phyloP scores from a whole-genome alignment of 176 grass and related monocot species.

The Triticum urartu region DNA sequence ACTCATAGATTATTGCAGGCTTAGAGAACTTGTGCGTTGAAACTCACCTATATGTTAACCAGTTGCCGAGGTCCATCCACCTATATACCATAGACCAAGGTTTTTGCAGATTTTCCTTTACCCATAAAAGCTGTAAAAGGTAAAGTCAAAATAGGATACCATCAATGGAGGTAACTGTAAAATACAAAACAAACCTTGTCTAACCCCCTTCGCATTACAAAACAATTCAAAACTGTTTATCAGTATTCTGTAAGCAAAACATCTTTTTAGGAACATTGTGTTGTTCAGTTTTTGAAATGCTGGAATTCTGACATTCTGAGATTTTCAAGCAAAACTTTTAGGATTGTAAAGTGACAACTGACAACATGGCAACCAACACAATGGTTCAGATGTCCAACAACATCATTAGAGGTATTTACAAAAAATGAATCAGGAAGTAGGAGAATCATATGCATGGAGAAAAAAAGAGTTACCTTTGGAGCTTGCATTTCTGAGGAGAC shows the following conservation, averaged over 20 bases:
- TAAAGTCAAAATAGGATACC: conserved; percentile 4
- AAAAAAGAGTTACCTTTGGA: conserved; percentile 58
- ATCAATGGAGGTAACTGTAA: not conserved
- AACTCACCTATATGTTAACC: conserved; percentile 86
- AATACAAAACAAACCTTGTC: not conserved
- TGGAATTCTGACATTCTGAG: not conserved
- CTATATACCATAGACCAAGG: conserved; percentile 81
- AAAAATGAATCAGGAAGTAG: not conserved
- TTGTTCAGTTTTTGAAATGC: not conserved
- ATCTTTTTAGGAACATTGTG: not conserved
- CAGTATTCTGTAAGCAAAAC: not conserved
- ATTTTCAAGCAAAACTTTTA: not conserved
- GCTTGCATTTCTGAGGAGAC: conserved; percentile 97
- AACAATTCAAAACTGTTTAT: not conserved
- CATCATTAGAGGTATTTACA: not conserved
- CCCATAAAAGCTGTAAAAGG: conserved; percentile 73
- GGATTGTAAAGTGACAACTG: not conserved
- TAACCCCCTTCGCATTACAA: not conserved
- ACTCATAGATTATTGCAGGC: not conserved
- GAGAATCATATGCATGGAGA: not conserved
- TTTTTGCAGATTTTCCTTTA: conserved; percentile 91
- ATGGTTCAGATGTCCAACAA: not conserved
- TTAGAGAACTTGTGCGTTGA: not conserved
- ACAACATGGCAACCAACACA: not conserved
- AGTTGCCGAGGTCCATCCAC: conserved; percentile 98